phyloP scores from a whole-genome alignment of 345 rosid genomes.

The Passiflora organensis region DNA sequence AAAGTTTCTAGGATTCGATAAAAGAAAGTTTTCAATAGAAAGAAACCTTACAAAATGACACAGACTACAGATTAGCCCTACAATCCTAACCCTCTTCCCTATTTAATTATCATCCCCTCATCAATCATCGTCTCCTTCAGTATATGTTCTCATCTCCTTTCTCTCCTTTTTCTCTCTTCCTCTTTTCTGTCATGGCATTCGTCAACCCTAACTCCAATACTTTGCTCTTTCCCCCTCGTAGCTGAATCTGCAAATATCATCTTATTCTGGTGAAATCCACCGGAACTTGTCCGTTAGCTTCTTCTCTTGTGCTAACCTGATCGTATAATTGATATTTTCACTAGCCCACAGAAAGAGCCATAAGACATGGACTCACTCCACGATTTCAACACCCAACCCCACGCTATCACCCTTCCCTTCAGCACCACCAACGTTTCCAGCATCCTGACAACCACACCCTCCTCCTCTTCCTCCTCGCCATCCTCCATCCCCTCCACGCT shows the following conservation, averaged over 20 bases:
- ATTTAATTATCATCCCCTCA: slow-evolving; percentile 4
- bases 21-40: slow-evolving; percentile 14
- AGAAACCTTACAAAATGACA: slow-evolving; percentile 18
- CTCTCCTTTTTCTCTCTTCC: neutral
- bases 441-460: slow-evolving; percentile 14
- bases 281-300: no score
- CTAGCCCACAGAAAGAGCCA: neutral
- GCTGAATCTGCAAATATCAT: no score
- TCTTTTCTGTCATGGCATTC: slow-evolving; percentile 3
- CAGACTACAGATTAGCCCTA: neutral
- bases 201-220: slow-evolving; percentile 10
- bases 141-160: neutral
- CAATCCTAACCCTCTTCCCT: slow-evolving; percentile 7
- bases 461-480: slow-evolving; percentile 32
- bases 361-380: slow-evolving; percentile 45
- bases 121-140: neutral
- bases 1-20: slow-evolving; percentile 33
- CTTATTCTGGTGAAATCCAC: no score
- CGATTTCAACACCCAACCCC: slow-evolving; percentile 31
- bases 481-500: slow-evolving; percentile 45
- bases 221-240: no score
- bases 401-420: neutral
- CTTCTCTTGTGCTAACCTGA: no score
- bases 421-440: slow-evolving; percentile 14
- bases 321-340: neutral